A percentile compares a stretch with the other conserved stretches of the same genome.
Evolutionary conservation across 768 basidiomycete species (phyloP).

Genomic region (Lactarius hatsudake): DNA sequence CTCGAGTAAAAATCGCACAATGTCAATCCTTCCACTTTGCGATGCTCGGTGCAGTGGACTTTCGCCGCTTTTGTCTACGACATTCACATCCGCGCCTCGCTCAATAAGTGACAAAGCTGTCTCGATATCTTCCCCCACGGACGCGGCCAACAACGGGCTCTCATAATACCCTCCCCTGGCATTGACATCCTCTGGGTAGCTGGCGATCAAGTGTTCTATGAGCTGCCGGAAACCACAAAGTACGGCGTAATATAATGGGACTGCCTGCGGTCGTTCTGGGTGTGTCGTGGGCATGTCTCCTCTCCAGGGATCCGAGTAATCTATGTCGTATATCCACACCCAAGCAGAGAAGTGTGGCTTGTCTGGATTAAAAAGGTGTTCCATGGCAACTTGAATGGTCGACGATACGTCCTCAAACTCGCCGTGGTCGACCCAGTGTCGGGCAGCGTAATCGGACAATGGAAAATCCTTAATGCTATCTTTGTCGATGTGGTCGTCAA

Average conservation of each 20-base stretch:
- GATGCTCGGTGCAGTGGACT: neutral
- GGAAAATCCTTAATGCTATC: neutral
- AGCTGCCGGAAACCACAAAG: neutral
- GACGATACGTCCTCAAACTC: neutral
- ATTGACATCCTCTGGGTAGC: neutral
- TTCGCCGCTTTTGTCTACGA: neutral
- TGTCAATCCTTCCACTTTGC: neutral
- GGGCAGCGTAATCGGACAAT: neutral
- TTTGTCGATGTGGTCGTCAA: neutral
- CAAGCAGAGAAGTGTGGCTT: neutral
- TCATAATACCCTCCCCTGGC: neutral
- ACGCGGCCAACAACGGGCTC: neutral
- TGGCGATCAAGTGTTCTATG: neutral
- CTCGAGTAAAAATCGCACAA: neutral
- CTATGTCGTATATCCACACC: constrained; percentile 7
- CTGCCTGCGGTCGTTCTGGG: neutral
- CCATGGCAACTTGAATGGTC: neutral
- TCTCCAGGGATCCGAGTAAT: neutral
- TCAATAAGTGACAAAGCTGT: neutral
- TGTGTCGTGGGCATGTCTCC: neutral
- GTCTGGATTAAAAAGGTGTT: neutral
- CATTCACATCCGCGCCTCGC: constrained; percentile 1
- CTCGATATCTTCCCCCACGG: neutral
- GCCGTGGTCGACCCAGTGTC: neutral
- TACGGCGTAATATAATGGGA: constrained; percentile 3